Evolutionary conservation across 2,329 filamentous ascomycete genomes (phyloP), one percentile per base, ranked within the genome.

Genomic region (Fusarium annulatum): DNA sequence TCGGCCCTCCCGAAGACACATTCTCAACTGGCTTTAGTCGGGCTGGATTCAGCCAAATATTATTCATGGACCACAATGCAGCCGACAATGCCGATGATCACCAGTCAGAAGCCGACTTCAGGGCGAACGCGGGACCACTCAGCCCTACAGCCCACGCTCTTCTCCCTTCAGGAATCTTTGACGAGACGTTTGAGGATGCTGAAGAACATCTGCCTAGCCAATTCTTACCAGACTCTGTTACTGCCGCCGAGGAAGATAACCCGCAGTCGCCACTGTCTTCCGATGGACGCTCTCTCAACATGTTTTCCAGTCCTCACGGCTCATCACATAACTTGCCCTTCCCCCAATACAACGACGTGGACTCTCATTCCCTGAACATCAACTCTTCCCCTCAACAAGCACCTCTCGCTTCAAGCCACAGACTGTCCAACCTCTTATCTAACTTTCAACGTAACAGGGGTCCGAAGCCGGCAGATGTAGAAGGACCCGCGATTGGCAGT

Each of bases 131-230:
- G 34, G 93, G 92, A 5, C 92, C 92, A 2, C 88, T 96, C 80
- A 95, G 93, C 76, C 94, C 94, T 4, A 93, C 92, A 8, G 94
- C 93, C 5, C 91, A 92, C 34, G 88, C 91, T 21, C 85, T 96
- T 7, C 83, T 97, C 21, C 94, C 94, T 1, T 93, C 93, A 10
- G 85, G 84, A n/a, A 88, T 88, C 67, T 84, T 89, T 69, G 90
- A 92, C 58, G 91, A 93, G 73, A 80, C 75, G n/a, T 77, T 73
- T 56, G 84, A 91, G 49, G 91, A 92, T 53, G 86, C 91, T 43
- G 90, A 91, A 21, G 84, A 86, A n/a, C 84, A 74, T 42, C 41
- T 57, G 23, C 68, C 67, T 26, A 66, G 64, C 12, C 67, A 71
- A 2, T 84, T 78, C 42, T 64, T 81, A 15, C 79, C 78, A 5